A percentile compares a stretch with the other conserved stretches of the same genome.
These are phyloP conservation scores for Yarrowia yakushimensis DNA, from an alignment of 805 yeast genomes.

Conservation along the genomic window DNA sequence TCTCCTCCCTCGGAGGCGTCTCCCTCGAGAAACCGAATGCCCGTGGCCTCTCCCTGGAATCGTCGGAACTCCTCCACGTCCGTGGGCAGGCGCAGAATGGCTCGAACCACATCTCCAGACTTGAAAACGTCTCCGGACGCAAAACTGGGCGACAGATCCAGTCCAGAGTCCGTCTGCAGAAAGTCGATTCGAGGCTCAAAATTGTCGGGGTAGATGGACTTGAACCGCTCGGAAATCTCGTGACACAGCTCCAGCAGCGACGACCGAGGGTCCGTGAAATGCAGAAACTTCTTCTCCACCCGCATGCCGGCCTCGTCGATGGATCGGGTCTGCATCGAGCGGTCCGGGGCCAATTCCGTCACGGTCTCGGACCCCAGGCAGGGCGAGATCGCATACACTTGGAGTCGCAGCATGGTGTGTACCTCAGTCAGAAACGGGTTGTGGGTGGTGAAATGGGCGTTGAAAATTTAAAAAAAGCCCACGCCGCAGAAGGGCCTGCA, in stretches of 20 bases:
- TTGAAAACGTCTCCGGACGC: background rate
- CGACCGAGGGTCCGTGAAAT: conserved; percentile 4
- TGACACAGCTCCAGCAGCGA: background rate
- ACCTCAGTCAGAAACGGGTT: background rate
- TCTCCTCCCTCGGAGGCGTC: background rate
- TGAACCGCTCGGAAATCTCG: conserved; percentile 6
- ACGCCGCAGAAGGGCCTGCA: too few relatives aligned
- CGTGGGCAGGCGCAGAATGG: conserved; percentile 14
- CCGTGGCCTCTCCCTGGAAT: background rate
- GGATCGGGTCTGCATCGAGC: background rate
- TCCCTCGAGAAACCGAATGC: background rate
- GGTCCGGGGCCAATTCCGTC: background rate
- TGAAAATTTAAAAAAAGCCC: background rate
- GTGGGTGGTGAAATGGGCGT: background rate
- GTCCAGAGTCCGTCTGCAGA: background rate
- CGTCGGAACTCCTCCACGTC: background rate
- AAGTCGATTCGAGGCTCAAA: conserved; percentile 6
- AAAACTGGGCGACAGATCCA: background rate
- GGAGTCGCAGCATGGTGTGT: conserved; percentile 3
- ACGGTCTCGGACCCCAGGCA: background rate
- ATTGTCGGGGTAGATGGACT: conserved; percentile 11
- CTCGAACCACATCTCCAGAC: background rate
- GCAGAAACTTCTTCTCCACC: conserved; percentile 16
- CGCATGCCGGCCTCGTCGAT: conserved; percentile 11
- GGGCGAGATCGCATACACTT: conserved; percentile 16